phyloP scores from a whole-genome alignment of 2,329 filamentous ascomycete species.

The Trichoderma brevicompactum region DNA sequence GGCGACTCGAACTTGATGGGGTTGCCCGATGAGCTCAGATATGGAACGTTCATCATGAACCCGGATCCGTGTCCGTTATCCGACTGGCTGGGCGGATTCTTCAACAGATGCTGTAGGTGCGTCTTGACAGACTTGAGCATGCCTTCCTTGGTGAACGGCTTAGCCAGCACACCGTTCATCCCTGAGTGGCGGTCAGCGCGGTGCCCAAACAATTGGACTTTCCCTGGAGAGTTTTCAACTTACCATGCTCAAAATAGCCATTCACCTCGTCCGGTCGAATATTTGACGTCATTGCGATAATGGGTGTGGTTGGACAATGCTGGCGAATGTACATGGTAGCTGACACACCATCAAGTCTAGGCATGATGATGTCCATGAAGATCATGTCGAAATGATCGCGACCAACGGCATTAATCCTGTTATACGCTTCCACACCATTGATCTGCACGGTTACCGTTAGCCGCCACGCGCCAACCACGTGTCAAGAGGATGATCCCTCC shows the following conservation, averaged over 20 bases:
- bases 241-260: constrained; percentile 96
- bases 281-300: constrained; percentile 98
- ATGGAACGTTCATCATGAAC: constrained; percentile 43
- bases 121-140: constrained; percentile 86
- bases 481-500: neutral
- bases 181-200: constrained; percentile 56
- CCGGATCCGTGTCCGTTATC: constrained; percentile 41
- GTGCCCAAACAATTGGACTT: neutral
- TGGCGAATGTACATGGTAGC: constrained; percentile 92
- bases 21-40: constrained; percentile 42
- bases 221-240: constrained; percentile 42
- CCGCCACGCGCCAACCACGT: neutral
- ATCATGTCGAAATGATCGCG: constrained; percentile 66
- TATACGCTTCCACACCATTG: constrained; percentile 90
- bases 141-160: constrained; percentile 90
- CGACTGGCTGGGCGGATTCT: constrained; percentile 58
- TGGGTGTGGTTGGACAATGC: constrained; percentile 78
- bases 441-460: constrained; percentile 34
- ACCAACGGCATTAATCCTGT: constrained; percentile 67
- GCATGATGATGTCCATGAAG: constrained; percentile 97
- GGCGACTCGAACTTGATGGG: constrained; percentile 58
- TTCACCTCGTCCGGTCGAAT: constrained; percentile 96
- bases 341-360: constrained; percentile 90
- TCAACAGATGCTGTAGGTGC: constrained; percentile 82
- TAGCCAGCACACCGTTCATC: constrained; percentile 97